Conservation (phyloP, 2,329 filamentous ascomycete genomes). For the Scytalidium sp. region DNA sequence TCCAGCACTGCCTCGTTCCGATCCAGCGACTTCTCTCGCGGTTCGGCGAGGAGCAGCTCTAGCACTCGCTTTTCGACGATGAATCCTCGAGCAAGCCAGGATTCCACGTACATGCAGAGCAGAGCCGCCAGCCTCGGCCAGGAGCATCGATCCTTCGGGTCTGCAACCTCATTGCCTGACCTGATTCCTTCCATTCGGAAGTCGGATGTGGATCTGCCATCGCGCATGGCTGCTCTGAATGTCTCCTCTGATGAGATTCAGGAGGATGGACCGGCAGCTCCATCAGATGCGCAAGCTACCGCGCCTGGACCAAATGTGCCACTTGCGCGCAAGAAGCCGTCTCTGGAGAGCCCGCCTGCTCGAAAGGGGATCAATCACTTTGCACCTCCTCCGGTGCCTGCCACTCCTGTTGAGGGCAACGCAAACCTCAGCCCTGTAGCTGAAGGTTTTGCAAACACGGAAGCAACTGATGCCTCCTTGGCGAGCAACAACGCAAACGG, state of each 20-base stretch:
- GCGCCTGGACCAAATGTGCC: not conserved
- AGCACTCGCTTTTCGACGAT: constrained; percentile 21
- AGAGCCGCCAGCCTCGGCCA: constrained; percentile 14
- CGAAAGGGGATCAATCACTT: constrained; percentile 13
- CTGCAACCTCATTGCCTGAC: constrained; percentile 28
- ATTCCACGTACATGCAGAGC: constrained; percentile 21
- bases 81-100: constrained; percentile 23
- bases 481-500: not conserved
- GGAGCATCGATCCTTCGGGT: constrained; percentile 22
- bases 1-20: constrained; percentile 27
- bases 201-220: constrained; percentile 5
- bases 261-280: not conserved
- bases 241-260: not conserved
- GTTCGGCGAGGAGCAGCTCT: constrained; percentile 23
- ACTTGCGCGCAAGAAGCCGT: not conserved
- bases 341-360: not conserved
- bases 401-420: not conserved
- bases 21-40: constrained; percentile 26
- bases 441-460: not conserved
- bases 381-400: constrained; percentile 1
- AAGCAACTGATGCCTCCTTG: not conserved
- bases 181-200: constrained; percentile 20
- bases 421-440: constrained; percentile 22
- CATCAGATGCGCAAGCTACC: not conserved
- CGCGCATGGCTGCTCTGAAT: not conserved